Evolutionary conservation across 208 protist genomes (phyloP), one percentile per base, ranked within the genome.

Genomic region (Novymonas esmeraldas): DNA sequence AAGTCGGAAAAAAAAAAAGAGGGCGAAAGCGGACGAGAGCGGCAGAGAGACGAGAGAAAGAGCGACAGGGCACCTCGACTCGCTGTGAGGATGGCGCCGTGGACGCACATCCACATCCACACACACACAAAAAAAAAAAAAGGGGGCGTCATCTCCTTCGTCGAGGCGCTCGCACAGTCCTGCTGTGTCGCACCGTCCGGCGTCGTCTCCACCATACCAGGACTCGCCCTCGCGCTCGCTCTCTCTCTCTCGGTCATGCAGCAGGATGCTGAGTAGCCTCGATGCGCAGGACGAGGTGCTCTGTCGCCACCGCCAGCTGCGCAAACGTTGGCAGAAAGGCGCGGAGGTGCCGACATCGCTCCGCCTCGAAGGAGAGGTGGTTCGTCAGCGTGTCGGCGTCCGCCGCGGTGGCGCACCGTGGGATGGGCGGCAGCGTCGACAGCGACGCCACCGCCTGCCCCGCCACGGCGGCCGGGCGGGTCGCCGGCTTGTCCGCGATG

Each of bases 251-350:
- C 10, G 10, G 39, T 42, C 39, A 14, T 14, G 7, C 10, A 7
- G 10, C 14, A 14, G 18, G 5, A 4, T 16, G 22, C 24, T 55
- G 9, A 20, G 29, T 57, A 16, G 71, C 51, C 45, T 78, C 68
- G 20, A 86, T 66, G 20, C 70, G 64, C 76, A 83, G 79, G 16
- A 60, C 44, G 38, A 88, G 39, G 55, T 88, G 85, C 59, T 94
- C 89, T 31, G 79, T 84, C 22, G 89, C 89, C 28, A 94, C 82
- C 16, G 81, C 78, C 16, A 94, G 74, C 63, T 91, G 86, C 6
- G 78, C 79, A 73, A 92, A 95, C n/a, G 82, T 87, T 0, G 89
- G 89, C 6, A 92, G n/a, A 70, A 95, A 95, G 9, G 82, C 82
- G 14, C 73, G 72, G 9, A 93, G 74, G 26, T 78, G 81, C 13